Evolutionary conservation across 202 grass and related monocot genomes (phyloP).

Genomic region (Dendrocalamus latiflorus): DNA sequence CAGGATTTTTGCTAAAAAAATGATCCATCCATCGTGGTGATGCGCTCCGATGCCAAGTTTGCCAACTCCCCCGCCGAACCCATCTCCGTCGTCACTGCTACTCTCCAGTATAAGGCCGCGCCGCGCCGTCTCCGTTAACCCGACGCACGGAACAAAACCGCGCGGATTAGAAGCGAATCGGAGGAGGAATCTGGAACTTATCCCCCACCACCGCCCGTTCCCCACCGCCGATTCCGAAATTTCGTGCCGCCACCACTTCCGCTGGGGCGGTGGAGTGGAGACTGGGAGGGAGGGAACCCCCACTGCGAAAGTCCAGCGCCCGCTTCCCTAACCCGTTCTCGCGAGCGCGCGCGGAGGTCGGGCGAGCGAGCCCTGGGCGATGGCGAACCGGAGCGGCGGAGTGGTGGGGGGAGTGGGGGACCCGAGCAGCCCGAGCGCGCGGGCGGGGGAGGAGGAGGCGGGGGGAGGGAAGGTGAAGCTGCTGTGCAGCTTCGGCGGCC

Average conservation of each 20-base stretch:
- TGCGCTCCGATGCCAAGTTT: too few species aligned
- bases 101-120: too few species aligned
- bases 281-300: neutral
- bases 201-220: too few species aligned
- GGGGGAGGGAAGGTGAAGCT: constrained; percentile 94
- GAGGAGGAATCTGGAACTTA: neutral
- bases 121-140: too few species aligned
- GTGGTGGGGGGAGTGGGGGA: too few species aligned
- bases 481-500: constrained; percentile 77
- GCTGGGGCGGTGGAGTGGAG: neutral
- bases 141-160: too few species aligned
- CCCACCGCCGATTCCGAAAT: constrained; percentile 22
- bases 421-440: too few species aligned
- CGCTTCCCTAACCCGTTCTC: neutral
- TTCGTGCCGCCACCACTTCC: neutral
- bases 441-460: too few species aligned
- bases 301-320: neutral
- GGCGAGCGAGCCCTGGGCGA: neutral
- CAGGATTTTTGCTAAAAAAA: too few species aligned
- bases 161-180: neutral
- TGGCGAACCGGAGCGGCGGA: neutral
- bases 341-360: neutral
- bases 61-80: too few species aligned
- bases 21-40: too few species aligned
- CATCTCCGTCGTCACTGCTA: too few species aligned